Percentiles rank a stretch among this genome's conserved stretches.
Conservation (phyloP, 2,329 filamentous ascomycete species). For the Fusarium coffeatum region DNA sequence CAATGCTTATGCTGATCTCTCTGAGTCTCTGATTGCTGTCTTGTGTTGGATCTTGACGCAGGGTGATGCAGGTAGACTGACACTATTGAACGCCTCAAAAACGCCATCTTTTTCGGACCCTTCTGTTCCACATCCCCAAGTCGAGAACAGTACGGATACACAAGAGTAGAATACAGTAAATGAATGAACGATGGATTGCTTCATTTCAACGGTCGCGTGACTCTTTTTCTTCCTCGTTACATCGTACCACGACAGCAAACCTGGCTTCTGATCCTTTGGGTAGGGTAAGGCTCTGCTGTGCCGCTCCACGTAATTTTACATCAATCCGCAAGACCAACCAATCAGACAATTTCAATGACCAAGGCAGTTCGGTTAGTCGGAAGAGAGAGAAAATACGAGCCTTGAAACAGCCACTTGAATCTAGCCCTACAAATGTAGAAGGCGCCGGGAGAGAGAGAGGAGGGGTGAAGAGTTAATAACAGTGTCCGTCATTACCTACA, state of each 20-base stretch:
- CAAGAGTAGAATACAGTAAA: not conserved
- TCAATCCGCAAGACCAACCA: not conserved
- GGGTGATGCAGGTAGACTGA: not conserved
- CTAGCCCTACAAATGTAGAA: conserved; percentile 24
- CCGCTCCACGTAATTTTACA: conserved; percentile 7
- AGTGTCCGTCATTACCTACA: not conserved
- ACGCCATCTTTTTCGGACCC: not conserved
- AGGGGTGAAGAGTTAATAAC: conserved; percentile 20
- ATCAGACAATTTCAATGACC: conserved; percentile 7
- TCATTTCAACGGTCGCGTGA: not conserved
- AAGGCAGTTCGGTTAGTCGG: conserved; percentile 23
- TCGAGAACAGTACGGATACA: not conserved
- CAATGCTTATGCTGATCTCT: not conserved
- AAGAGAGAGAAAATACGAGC: conserved; percentile 21
- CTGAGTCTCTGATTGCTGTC: not conserved
- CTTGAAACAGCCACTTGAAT: conserved; percentile 28
- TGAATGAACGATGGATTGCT: not conserved
- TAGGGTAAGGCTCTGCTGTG: not conserved
- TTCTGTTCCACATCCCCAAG: not conserved
- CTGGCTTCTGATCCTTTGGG: not conserved
- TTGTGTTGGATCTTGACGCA: not conserved
- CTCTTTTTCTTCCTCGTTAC: not conserved
- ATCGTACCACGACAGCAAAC: not conserved
- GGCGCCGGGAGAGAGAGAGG: not conserved
- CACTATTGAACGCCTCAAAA: conserved; percentile 5